Percentiles rank a stretch among this genome's conserved stretches.
These are phyloP conservation scores for Vigna nakashimae DNA, from an alignment of 306 rosid species.

Conservation along the genomic window DNA sequence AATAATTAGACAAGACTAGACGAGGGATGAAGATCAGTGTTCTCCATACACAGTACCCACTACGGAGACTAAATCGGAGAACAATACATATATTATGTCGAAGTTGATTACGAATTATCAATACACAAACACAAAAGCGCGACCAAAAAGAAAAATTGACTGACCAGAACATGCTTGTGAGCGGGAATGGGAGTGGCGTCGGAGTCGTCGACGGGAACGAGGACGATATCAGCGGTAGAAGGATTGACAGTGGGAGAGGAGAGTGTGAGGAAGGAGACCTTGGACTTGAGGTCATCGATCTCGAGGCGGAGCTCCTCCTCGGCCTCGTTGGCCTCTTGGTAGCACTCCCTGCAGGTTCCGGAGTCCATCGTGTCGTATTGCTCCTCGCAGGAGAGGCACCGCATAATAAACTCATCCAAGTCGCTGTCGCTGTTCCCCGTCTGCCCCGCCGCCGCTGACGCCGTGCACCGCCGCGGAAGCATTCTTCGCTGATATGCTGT, in stretches of 20 bases:
- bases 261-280: conserved; percentile 66
- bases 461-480: background rate
- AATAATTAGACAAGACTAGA: background rate
- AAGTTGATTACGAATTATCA: background rate
- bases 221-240: conserved; percentile 60
- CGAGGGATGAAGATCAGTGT: background rate
- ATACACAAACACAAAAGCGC: background rate
- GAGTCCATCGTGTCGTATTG: background rate
- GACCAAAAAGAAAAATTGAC: background rate
- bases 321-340: conserved; percentile 80
- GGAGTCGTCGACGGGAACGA: conserved; percentile 56
- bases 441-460: background rate
- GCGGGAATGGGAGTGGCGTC: conserved; percentile 59
- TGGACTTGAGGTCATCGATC: conserved; percentile 78
- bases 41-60: background rate
- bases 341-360: conserved; percentile 87
- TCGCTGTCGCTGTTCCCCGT: background rate
- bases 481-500: background rate
- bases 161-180: conserved; percentile 82
- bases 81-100: background rate
- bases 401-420: background rate
- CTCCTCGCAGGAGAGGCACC: conserved; percentile 5
- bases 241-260: conserved; percentile 34
- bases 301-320: conserved; percentile 77
- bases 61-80: background rate